These are phyloP conservation scores for Cladobotryum mycophilum DNA, from an alignment of 2,329 filamentous ascomycete species.

Conservation along the genomic window DNA sequence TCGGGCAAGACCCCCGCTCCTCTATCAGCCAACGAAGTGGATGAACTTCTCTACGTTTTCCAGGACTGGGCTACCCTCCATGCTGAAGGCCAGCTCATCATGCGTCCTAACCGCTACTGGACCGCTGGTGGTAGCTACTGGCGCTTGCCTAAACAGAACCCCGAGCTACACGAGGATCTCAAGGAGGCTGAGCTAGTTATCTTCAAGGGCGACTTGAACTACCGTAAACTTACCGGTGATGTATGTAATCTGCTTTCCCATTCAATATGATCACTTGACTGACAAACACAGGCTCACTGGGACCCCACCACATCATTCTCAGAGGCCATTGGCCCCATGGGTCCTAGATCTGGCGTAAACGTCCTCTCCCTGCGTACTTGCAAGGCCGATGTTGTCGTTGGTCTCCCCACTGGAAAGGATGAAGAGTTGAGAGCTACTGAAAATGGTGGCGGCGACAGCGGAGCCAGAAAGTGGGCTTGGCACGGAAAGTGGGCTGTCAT, in stretches of 20 bases:
- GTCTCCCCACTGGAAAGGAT: constrained; percentile 73
- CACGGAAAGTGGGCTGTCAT: constrained; percentile 96
- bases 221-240: constrained; percentile 85
- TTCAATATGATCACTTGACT: not conserved
- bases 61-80: constrained; percentile 74
- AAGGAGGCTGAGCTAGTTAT: constrained; percentile 80
- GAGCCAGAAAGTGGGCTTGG: constrained; percentile 86
- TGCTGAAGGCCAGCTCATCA: constrained; percentile 72
- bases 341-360: constrained; percentile 73
- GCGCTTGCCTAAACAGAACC: constrained; percentile 66
- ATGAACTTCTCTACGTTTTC: constrained; percentile 70
- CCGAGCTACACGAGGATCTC: constrained; percentile 67
- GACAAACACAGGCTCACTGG: constrained; percentile 48
- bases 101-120: constrained; percentile 88
- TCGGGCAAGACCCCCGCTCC: constrained; percentile 52
- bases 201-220: constrained; percentile 97
- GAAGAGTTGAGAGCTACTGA: constrained; percentile 66
- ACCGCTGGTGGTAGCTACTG: constrained; percentile 83
- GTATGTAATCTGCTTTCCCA: constrained; percentile 44
- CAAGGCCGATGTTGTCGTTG: constrained; percentile 94
- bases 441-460: constrained; percentile 60
- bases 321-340: constrained; percentile 79
- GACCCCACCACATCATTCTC: constrained; percentile 80
- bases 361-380: constrained; percentile 84
- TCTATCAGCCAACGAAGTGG: constrained; percentile 60